These are phyloP conservation scores for Fistulinella staudtii DNA, from an alignment of 1,284 basidiomycete genomes.

Conservation along the genomic window DNA sequence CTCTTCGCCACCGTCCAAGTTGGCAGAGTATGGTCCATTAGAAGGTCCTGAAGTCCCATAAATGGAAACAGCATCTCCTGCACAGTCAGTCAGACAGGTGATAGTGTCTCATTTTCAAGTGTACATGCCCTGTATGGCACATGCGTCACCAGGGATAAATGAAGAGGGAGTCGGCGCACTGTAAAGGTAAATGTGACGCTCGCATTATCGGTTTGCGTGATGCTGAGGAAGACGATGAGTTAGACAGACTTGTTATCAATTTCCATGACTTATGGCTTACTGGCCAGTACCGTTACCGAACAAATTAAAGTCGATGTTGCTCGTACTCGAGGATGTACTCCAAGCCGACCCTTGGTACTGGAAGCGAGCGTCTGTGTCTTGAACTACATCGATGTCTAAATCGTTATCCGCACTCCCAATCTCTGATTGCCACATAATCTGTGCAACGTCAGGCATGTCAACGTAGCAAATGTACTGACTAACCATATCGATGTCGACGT, in stretches of 20 bases:
- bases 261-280: conserved; percentile 32
- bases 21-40: conserved; percentile 27
- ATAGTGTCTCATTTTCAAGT: background rate
- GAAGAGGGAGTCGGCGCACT: conserved; percentile 14
- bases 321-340: conserved; percentile 13
- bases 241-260: too few relatives aligned
- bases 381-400: conserved; percentile 17
- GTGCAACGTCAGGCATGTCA: background rate
- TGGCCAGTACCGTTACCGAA: conserved; percentile 33
- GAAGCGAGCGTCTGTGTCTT: conserved; percentile 30
- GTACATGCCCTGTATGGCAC: conserved; percentile 20
- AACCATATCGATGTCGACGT: conserved; percentile 35
- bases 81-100: conserved; percentile 3
- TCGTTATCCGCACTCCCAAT: conserved; percentile 21
- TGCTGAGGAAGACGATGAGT: conserved; percentile 15
- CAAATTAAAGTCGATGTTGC: conserved; percentile 16
- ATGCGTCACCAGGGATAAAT: conserved; percentile 3
- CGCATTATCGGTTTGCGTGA: conserved; percentile 25
- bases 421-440: conserved; percentile 32
- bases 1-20: conserved; percentile 21
- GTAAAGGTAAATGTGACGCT: conserved; percentile 29
- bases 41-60: conserved; percentile 28
- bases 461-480: background rate
- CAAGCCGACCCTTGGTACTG: conserved; percentile 27
- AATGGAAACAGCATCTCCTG: conserved; percentile 27